Conservation (phyloP, 2,329 filamentous ascomycete species). For the Neophaeococcomyces aloes region DNA sequence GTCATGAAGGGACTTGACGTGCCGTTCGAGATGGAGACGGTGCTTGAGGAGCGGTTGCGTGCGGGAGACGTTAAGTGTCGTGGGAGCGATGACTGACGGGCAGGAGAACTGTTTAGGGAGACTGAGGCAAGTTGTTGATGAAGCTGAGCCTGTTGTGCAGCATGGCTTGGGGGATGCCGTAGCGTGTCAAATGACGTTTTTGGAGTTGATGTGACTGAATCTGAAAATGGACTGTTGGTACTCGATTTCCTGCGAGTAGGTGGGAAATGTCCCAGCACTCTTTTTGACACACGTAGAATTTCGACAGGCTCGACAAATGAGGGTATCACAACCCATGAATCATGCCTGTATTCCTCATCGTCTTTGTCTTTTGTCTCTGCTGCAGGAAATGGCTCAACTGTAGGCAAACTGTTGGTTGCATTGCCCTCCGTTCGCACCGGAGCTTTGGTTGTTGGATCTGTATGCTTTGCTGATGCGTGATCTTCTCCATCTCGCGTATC, state of each 20-base stretch:
- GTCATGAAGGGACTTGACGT: slow-evolving; percentile 33
- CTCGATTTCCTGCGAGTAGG: slow-evolving; percentile 76
- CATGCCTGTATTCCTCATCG: slow-evolving; percentile 69
- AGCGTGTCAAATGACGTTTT: slow-evolving; percentile 22
- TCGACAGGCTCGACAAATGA: slow-evolving; percentile 62
- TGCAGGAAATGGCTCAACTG: slow-evolving; percentile 2
- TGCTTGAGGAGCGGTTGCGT: slow-evolving; percentile 20
- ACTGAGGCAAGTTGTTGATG: slow-evolving; percentile 21
- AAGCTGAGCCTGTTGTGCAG: slow-evolving; percentile 16
- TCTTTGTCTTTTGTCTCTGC: slow-evolving; percentile 13
- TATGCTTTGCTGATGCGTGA: not conserved
- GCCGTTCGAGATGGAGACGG: slow-evolving; percentile 21
- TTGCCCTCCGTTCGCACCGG: too few relatives aligned
- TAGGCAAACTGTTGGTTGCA: not conserved
- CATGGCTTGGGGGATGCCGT: slow-evolving; percentile 23
- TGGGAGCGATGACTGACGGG: slow-evolving; percentile 25
- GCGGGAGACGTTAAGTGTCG: slow-evolving; percentile 21
- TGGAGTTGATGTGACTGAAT: slow-evolving; percentile 39
- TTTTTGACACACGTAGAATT: slow-evolving; percentile 72
- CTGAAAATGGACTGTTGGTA: slow-evolving; percentile 45
- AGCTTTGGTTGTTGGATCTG: not conserved
- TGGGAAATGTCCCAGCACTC: slow-evolving; percentile 81
- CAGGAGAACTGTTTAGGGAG: slow-evolving; percentile 25
- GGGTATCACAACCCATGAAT: slow-evolving; percentile 78
- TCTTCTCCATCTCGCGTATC: not conserved